Conservation (phyloP, 305 asterid genomes). For the Fraxinus sp. region DNA sequence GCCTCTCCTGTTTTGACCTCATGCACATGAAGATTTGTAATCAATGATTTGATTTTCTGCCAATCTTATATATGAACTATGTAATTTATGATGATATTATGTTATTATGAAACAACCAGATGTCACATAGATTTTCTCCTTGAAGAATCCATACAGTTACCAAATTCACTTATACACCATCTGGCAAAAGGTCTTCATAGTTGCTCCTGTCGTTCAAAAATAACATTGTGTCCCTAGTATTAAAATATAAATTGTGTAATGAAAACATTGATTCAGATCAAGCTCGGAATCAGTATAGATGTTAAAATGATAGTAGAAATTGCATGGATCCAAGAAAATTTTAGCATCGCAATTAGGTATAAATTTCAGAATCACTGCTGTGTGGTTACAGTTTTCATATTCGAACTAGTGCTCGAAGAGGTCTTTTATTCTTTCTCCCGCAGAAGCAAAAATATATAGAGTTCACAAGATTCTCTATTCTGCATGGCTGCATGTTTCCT, state of each 20-base stretch:
- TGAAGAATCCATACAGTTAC: too few relatives aligned
- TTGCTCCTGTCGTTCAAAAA: too few relatives aligned
- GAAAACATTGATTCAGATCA: not conserved
- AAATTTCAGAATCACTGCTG: not conserved
- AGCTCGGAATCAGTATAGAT: not conserved
- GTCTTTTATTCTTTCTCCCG: not conserved
- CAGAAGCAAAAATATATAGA: not conserved
- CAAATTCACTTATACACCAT: too few relatives aligned
- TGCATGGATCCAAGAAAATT: not conserved
- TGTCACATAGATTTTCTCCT: too few relatives aligned
- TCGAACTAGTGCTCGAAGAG: not conserved
- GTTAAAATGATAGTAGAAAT: not conserved
- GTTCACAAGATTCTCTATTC: not conserved
- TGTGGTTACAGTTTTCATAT: not conserved
- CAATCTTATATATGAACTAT: too few relatives aligned
- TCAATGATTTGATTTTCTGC: too few relatives aligned
- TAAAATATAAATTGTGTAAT: not conserved
- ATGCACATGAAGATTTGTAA: too few relatives aligned
- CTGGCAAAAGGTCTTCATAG: too few relatives aligned
- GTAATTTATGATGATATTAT: too few relatives aligned
- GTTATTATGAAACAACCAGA: too few relatives aligned
- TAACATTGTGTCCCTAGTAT: not conserved
- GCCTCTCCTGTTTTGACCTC: too few relatives aligned
- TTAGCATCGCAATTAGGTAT: not conserved
- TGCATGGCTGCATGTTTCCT: not conserved